These are phyloP conservation scores for Candida vaughaniae DNA, from an alignment of 805 yeast genomes.

Conservation along the genomic window DNA sequence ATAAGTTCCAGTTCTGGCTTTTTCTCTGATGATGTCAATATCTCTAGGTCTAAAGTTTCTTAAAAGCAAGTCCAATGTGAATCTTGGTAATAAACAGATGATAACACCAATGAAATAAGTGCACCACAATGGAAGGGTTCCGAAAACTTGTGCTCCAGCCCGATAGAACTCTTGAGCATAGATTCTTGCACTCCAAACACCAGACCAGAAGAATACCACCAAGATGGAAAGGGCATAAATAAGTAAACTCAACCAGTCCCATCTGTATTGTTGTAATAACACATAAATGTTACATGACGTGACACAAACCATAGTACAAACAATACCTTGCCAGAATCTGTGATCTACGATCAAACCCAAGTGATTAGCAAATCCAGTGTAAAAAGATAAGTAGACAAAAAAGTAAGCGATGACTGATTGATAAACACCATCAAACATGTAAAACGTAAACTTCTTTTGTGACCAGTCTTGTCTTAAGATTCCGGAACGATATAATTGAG, in stretches of 20 bases:
- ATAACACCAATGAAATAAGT: slow-evolving; percentile 55
- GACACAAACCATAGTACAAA: slow-evolving; percentile 59
- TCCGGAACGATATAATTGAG: slow-evolving; percentile 69
- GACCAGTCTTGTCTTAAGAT: slow-evolving; percentile 65
- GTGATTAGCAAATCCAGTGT: slow-evolving; percentile 35
- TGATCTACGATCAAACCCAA: slow-evolving; percentile 65
- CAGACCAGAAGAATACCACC: slow-evolving; percentile 71
- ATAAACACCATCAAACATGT: slow-evolving; percentile 68
- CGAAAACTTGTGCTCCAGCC: slow-evolving; percentile 63
- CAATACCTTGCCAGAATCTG: slow-evolving; percentile 69
- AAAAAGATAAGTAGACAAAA: slow-evolving; percentile 61
- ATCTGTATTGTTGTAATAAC: slow-evolving; percentile 63
- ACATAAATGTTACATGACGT: slow-evolving; percentile 66
- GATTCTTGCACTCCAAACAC: slow-evolving; percentile 63
- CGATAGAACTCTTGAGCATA: slow-evolving; percentile 60
- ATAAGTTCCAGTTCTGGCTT: slow-evolving; percentile 52
- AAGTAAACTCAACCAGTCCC: slow-evolving; percentile 71
- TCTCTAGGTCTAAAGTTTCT: slow-evolving; percentile 61
- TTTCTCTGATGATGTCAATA: slow-evolving; percentile 69
- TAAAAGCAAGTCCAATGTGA: slow-evolving; percentile 48
- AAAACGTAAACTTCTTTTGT: slow-evolving; percentile 54
- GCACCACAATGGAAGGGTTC: slow-evolving; percentile 66
- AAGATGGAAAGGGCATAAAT: slow-evolving; percentile 55
- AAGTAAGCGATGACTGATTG: slow-evolving; percentile 70
- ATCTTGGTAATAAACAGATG: slow-evolving; percentile 60